Conservation (phyloP, 192 early-diverging fungal species). For the Spizellomyces sp. region DNA sequence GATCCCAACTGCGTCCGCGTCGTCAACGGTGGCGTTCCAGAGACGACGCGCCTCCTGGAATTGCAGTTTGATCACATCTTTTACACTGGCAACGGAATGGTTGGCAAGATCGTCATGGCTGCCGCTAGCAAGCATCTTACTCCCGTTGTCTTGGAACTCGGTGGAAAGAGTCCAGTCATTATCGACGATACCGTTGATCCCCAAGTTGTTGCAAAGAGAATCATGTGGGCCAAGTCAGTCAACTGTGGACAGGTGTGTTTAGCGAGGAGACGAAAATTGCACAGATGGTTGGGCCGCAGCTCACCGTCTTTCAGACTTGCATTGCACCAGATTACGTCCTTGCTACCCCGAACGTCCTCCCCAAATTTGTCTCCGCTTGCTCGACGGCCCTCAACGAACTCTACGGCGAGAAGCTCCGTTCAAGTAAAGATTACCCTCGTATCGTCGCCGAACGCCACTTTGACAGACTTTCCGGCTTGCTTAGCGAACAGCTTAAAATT, state of each 20-base stretch:
- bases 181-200: slow-evolving; percentile 59
- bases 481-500: slow-evolving; percentile 46
- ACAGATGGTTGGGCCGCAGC: no score
- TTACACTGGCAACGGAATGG: slow-evolving; percentile 83
- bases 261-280: neutral
- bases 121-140: slow-evolving; percentile 87
- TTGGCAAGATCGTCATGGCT: slow-evolving; percentile 80
- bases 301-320: slow-evolving; percentile 58
- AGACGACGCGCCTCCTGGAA: slow-evolving; percentile 76
- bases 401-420: slow-evolving; percentile 43
- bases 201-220: slow-evolving; percentile 63
- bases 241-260: slow-evolving; percentile 80
- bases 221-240: slow-evolving; percentile 79
- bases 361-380: slow-evolving; percentile 61
- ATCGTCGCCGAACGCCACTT: slow-evolving; percentile 75
- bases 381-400: slow-evolving; percentile 32
- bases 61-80: slow-evolving; percentile 88
- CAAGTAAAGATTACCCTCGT: slow-evolving; percentile 61
- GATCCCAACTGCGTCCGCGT: slow-evolving; percentile 66
- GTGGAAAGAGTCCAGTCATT: slow-evolving; percentile 84
- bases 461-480: slow-evolving; percentile 60
- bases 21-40: slow-evolving; percentile 73
- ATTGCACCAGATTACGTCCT: slow-evolving; percentile 87
- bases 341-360: slow-evolving; percentile 59
- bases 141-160: slow-evolving; percentile 90